These are phyloP conservation scores for Piper longum DNA, from an alignment of 164 flowering plant species.

Conservation along the genomic window DNA sequence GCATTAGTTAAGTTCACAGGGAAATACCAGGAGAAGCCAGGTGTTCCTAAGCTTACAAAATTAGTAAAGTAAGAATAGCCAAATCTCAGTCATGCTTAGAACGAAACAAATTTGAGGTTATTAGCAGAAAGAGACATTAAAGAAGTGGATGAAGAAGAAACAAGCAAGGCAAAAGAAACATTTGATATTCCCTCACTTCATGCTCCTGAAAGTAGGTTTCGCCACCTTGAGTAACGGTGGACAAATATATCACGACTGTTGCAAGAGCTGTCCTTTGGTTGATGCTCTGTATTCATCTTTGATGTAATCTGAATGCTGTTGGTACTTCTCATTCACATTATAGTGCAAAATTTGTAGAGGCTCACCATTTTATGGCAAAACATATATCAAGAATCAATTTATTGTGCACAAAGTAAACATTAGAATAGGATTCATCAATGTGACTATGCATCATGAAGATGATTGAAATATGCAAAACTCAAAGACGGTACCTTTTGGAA, in stretches of 20 bases:
- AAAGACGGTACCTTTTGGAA: conserved; percentile 53
- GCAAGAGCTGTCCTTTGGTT: conserved; percentile 35
- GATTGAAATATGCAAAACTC: neutral
- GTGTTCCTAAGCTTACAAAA: neutral
- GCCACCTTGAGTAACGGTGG: conserved; percentile 60
- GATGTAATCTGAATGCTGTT: conserved; percentile 24
- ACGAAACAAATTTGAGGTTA: neutral
- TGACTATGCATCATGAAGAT: neutral
- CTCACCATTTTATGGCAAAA: conserved; percentile 39
- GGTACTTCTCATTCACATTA: conserved; percentile 23
- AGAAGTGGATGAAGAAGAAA: neutral
- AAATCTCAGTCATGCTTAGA: neutral
- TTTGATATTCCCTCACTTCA: conserved; percentile 31
- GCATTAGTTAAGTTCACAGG: neutral
- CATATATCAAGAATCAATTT: neutral
- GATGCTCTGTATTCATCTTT: conserved; percentile 19
- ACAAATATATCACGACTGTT: conserved; percentile 57
- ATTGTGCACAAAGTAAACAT: neutral
- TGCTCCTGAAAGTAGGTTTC: conserved; percentile 49
- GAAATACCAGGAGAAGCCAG: neutral
- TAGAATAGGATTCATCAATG: neutral
- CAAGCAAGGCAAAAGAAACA: neutral
- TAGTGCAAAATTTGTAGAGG: conserved; percentile 38
- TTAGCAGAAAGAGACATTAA: neutral
- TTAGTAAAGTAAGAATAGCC: neutral